Conservation (phyloP, 345 rosid species). For the Ceriops decandra region DNA sequence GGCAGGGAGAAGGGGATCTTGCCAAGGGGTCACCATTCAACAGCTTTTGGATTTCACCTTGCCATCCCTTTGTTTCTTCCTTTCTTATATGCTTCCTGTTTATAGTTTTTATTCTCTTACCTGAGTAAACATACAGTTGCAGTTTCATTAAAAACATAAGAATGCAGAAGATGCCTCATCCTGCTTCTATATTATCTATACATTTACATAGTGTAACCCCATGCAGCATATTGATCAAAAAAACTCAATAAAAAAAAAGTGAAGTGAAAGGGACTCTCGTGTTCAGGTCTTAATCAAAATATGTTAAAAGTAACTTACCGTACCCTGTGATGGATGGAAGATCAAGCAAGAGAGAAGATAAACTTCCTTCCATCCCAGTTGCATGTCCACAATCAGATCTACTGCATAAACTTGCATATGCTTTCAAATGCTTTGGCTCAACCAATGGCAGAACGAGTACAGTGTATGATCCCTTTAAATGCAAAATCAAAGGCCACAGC, state of each 20-base stretch:
- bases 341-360: conserved; percentile 81
- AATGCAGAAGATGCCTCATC: no score
- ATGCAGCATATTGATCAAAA: no score
- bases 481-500: conserved; percentile 80
- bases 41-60: no score
- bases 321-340: conserved; percentile 96
- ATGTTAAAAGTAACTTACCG: conserved; percentile 45
- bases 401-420: conserved; percentile 44
- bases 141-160: no score
- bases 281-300: background rate
- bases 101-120: no score
- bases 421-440: conserved; percentile 61
- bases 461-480: conserved; percentile 52
- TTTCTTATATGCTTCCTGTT: no score
- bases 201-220: no score
- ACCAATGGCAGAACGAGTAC: conserved; percentile 74
- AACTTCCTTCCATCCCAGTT: conserved; percentile 55
- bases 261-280: background rate
- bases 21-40: no score
- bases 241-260: background rate
- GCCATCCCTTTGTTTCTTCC: no score
- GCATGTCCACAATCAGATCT: conserved; percentile 82
- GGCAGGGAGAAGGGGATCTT: no score
- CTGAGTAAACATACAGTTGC: no score
- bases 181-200: no score